Conservation (phyloP, 176 grass and related monocot species). For the Chloris gayana region DNA sequence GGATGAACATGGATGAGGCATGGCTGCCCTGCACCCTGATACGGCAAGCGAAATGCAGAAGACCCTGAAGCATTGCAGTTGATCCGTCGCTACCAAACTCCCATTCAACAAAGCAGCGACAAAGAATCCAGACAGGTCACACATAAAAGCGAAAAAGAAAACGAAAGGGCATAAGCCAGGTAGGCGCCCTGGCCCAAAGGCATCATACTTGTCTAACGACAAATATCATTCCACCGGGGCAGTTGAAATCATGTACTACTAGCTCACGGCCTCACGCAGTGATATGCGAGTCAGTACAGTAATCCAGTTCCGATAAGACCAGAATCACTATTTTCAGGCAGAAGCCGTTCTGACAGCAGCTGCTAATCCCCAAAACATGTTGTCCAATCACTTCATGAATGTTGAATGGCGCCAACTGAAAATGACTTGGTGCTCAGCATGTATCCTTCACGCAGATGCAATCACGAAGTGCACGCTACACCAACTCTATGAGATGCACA, state of each 20-base stretch:
- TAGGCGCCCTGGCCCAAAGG: background rate
- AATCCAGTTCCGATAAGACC: background rate
- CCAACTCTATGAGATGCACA: background rate
- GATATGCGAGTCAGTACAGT: background rate
- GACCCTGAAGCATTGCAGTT: background rate
- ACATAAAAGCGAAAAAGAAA: slow-evolving; percentile 1
- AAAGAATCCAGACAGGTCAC: slow-evolving; percentile 32
- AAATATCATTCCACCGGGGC: background rate
- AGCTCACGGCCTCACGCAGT: background rate
- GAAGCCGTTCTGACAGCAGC: background rate
- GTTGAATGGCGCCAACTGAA: background rate
- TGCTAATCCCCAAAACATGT: background rate
- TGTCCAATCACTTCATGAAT: background rate
- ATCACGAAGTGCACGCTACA: background rate
- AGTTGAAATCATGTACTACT: background rate
- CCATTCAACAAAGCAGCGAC: slow-evolving; percentile 15
- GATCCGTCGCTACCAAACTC: slow-evolving; percentile 25
- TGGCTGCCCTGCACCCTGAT: background rate
- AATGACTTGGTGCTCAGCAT: background rate
- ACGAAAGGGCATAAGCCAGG: background rate
- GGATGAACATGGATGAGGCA: background rate
- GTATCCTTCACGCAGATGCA: slow-evolving; percentile 34
- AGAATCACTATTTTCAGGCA: background rate
- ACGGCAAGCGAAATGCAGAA: background rate
- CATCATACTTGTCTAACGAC: background rate